Evolutionary conservation across 179 eudicot species (phyloP).

Genomic region (Sideroxylon spinosum): DNA sequence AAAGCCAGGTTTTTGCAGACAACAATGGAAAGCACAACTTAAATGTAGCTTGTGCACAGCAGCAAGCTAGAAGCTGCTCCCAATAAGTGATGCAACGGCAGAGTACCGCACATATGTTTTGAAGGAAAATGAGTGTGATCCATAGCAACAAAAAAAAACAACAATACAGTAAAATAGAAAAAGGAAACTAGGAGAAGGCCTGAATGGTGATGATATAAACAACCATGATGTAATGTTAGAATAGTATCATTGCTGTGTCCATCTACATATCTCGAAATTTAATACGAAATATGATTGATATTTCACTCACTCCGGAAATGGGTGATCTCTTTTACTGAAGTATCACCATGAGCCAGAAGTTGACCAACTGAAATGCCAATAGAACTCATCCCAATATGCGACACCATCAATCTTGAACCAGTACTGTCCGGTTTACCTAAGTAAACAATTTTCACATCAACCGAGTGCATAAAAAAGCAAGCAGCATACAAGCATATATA

Average conservation of each 20-base stretch:
- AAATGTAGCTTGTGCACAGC: background rate
- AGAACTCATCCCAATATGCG: slow-evolving; percentile 43
- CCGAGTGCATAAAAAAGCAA: slow-evolving; percentile 9
- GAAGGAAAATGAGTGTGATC: background rate
- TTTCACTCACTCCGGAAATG: slow-evolving; percentile 34
- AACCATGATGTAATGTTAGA: too few relatives aligned
- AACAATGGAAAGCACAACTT: background rate
- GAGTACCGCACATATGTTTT: background rate
- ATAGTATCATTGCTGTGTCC: too few relatives aligned
- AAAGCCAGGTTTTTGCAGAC: too few relatives aligned
- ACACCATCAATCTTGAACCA: slow-evolving; percentile 23
- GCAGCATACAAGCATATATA: background rate
- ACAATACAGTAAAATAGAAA: background rate
- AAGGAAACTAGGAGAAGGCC: too few relatives aligned
- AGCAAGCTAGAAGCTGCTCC: background rate
- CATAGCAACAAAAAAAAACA: background rate
- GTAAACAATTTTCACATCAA: slow-evolving; percentile 9
- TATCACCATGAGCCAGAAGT: slow-evolving; percentile 32
- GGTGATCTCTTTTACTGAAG: slow-evolving; percentile 28
- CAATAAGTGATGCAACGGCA: background rate
- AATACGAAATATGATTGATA: background rate
- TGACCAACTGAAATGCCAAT: slow-evolving; percentile 36
- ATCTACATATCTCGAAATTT: background rate
- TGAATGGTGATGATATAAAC: background rate
- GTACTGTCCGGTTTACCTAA: slow-evolving; percentile 29